Percentiles rank a stretch among this genome's conserved stretches.
These are phyloP conservation scores for Juglanconis oblonga DNA, from an alignment of 2,329 filamentous ascomycete genomes.

Conservation along the genomic window DNA sequence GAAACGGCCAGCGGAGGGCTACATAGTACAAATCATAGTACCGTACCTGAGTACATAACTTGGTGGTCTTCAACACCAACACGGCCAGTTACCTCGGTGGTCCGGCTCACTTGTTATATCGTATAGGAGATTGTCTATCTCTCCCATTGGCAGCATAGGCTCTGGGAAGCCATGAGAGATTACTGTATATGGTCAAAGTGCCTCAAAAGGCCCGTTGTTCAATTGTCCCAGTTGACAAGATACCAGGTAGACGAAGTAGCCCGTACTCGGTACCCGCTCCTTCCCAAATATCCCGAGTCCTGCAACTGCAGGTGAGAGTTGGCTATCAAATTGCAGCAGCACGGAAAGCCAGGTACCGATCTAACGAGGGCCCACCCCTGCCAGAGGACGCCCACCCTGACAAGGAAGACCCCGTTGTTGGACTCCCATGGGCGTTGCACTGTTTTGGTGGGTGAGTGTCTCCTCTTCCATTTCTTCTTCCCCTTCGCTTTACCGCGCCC, in stretches of 20 bases:
- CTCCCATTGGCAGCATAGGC: too few relatives aligned
- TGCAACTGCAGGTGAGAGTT: not conserved
- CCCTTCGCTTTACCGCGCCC: constrained; percentile 24
- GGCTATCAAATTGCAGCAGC: not conserved
- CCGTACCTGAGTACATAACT: not conserved
- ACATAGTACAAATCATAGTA: not conserved
- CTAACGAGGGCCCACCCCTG: not conserved
- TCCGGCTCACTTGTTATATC: too few relatives aligned
- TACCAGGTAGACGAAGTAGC: not conserved
- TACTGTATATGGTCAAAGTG: too few relatives aligned
- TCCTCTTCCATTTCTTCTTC: constrained; percentile 17
- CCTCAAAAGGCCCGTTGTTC: too few relatives aligned
- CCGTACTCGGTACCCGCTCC: not conserved
- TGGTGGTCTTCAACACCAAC: not conserved
- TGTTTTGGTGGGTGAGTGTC: not conserved
- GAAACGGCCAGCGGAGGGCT: not conserved
- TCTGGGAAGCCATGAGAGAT: too few relatives aligned
- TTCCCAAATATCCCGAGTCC: not conserved
- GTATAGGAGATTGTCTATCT: too few relatives aligned
- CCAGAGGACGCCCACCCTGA: not conserved
- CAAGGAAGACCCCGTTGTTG: not conserved
- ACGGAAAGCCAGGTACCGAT: not conserved
- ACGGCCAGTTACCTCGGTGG: too few relatives aligned
- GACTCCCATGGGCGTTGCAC: not conserved
- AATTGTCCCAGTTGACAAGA: too few relatives aligned